Evolutionary conservation across 202 grass and related monocot species (phyloP).

Genomic region (Eragrostis tef): DNA sequence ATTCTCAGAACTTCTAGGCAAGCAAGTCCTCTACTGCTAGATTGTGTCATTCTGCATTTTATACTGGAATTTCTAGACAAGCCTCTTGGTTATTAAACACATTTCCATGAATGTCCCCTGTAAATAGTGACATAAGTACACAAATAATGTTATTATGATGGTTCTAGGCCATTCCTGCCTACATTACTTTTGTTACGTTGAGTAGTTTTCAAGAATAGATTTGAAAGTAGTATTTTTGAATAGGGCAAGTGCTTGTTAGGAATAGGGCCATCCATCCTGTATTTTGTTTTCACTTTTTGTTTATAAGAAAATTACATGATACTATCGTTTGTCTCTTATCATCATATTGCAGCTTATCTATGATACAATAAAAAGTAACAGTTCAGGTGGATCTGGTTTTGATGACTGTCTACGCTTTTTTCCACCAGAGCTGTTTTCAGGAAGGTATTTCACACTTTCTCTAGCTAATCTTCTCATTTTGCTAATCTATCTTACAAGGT

Average conservation of each 20-base stretch:
- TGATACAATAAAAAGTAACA: conserved; percentile 81
- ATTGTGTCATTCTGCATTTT: conserved; percentile 27
- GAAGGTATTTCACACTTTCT: conserved; percentile 66
- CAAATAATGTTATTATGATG: conserved; percentile 11
- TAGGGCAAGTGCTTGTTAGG: no score
- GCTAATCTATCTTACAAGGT: conserved; percentile 29
- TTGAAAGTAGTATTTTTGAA: no score
- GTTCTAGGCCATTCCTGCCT: not conserved
- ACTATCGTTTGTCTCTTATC: conserved; percentile 25
- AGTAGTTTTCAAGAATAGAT: no score
- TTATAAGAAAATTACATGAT: conserved; percentile 18
- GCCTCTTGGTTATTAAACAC: not conserved
- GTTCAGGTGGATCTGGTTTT: conserved; percentile 75
- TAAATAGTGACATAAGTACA: conserved; percentile 11
- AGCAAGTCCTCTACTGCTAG: not conserved
- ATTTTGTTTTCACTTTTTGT: conserved; percentile 21
- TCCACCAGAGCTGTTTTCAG: conserved; percentile 84
- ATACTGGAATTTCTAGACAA: conserved; percentile 26
- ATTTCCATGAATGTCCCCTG: conserved; percentile 20
- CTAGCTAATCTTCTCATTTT: conserved; percentile 40
- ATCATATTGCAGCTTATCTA: conserved; percentile 80
- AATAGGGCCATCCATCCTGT: not conserved
- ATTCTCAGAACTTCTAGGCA: conserved; percentile 26
- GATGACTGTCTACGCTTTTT: conserved; percentile 84
- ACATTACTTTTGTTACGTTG: conserved; percentile 1